Base-by-base conservation (phyloP, 169 alveolate species). In the Plasmodium billcollinsi region DNA sequence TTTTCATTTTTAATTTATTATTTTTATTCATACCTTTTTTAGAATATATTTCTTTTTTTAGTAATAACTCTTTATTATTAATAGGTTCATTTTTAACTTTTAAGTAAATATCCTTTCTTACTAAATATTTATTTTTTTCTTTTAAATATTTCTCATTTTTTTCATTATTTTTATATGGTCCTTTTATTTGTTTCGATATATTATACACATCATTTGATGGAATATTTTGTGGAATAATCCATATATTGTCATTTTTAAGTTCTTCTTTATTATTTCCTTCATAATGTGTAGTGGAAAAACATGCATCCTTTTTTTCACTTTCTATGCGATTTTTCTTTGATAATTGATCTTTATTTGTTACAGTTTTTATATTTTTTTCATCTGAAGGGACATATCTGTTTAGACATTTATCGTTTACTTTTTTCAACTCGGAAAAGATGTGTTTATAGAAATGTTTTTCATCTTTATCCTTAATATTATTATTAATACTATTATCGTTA, bases 101-200 rank as follows among this genome's bases (percentile, higher is more conserved):
- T 59, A 80, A 80, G 70, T 80, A 80, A 5, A 80, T 24, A 56
- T 80, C 90, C 66, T 69, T 80, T 54, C 80, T 67, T 80, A 43
- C 21, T 58, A 80, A 69, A 63, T 69, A 80, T 26, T 58, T 74
- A 29, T 62, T 62, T 65, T 76, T 76, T 58, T 63, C 66, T 45
- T 63, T 76, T 29, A 76, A 56, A 76, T 76, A 58, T 76, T 65
- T 50, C n/a, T 76, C 50, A 47, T 62, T 47, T 26, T 21, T 74
- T 14, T n/a, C 59, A 50, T 21, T 61, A 33, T 33, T 33, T 33
- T 33, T 74, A 59, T 43, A 12, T 67, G 29, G 18, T 74, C 43
- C 15, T 49, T 65, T 29, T 67, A 61, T 61, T 9, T 39, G 43
- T 18, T 61, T 20, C 26, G 20, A 74, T 20, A 33, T 33, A 33